Base-by-base conservation (phyloP, 148 eudicot genomes). In the Arbutus unedo region DNA sequence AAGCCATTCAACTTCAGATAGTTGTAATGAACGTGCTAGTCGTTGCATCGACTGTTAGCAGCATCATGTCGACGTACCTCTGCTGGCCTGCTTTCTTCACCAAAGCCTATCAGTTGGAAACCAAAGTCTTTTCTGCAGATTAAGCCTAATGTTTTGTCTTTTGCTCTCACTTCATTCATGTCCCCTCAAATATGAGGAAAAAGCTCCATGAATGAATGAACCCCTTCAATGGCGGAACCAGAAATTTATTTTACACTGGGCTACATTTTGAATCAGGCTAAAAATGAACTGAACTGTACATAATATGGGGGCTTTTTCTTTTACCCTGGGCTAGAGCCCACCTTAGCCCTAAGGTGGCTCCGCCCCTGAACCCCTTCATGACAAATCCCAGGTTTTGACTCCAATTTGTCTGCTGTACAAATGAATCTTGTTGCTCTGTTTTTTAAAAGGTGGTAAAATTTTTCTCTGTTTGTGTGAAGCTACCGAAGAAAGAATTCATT, bases 71-170 rank as follows among this genome's bases (percentile, higher is more conserved):
- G 0, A 94, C 99, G 0, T 96, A 94, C 83, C 85, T 96, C 25
- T 92, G 90, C 44, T 96, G 99, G 99, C 99, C 99, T 64, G 81
- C 87, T 50, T 96, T 96, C 85, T 96, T 96, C 90, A 96, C 99
- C 56, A 91, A 88, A 48, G 91, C 98, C 78, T 96, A 91, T 75
- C 99, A 96, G 79, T 78, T 96, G 23, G 90, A 96, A 81, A 77
- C 91, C 25, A 89, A 79, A 67, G 99, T 96, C 21, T 94, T 96
- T 70, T 79, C 94, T 23, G 79, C 89, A 0, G 96, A 91, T 14
- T 93, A 70, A 85, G 77, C n/a, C 6, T 25, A 31, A 14, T 4
- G 31, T 50, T 13, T 23, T 23, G 38, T 31, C 38, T 31, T 31
- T 16, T 15, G 8, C 13, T 47, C 71, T 21, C 79, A 4, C 14